Base-by-base conservation (phyloP, 73 alveolate genomes). In the Paramecium bursaria region DNA sequence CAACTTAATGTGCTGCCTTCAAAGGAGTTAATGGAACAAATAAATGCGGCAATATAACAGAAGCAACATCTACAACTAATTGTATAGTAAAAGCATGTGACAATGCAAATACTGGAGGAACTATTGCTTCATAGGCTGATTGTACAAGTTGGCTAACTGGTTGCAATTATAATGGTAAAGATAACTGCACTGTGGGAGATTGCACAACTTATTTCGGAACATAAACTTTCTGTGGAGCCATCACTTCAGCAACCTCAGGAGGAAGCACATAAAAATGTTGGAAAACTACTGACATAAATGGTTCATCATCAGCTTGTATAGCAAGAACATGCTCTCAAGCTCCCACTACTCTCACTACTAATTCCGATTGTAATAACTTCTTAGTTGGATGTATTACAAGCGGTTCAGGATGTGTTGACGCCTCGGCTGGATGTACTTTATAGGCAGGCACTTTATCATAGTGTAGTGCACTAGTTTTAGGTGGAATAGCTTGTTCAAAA, bases 291-390 rank as follows among this genome's bases (percentile, higher is more conserved):
- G n/a, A n/a, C n/a, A n/a, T n/a, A n/a, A n/a, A n/a, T n/a, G n/a
- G n/a, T n/a, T n/a, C n/a, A n/a, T n/a, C n/a, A n/a, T n/a, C 82
- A 6, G 1, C 3, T 5, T 67, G 82, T 42, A 25, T 33, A 2
- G 50, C 82, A 13, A 67, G 44, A 21, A 27, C 17, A 35, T 67
- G 82, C 33, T 6, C 60, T 31, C 60, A 67, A 15, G 82, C 82
- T 7, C 46, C 82, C 10, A 23, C 57, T 67, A 3, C 82, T n/a
- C 11, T 67, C 33, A 67, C 82, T 1, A 67, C 82, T 9, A 67
- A 67, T 42, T 53, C 33, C 7, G 82, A 67, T 67, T 67, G 82
- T 9, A 9, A 2, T 35, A 42, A 14, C 4, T 67, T 39, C 44
- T 30, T 39, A 42, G 44, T 19, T 2, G 44, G 46, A 2, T 67